Conservation (phyloP, 1,284 basidiomycete genomes). For the Omphalotus olearius region DNA sequence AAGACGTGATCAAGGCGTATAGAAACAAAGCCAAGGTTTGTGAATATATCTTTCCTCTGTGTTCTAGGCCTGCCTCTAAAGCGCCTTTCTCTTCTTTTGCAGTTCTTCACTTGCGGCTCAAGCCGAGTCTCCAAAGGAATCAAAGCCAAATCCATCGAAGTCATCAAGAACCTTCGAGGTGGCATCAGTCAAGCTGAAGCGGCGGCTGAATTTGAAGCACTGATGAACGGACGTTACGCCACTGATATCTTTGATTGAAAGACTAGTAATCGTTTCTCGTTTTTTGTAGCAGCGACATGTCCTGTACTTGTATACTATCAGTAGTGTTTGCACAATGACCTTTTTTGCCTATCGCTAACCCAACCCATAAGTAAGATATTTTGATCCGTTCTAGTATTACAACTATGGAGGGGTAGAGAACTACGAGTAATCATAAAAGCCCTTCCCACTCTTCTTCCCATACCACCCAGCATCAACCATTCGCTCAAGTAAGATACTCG, state of each 20-base stretch:
- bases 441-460: conserved; percentile 88
- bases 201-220: conserved; percentile 25
- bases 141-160: conserved; percentile 30
- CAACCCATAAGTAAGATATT: no score
- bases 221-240: conserved; percentile 36
- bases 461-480: conserved; percentile 98
- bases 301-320: conserved; percentile 31
- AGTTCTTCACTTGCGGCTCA: conserved; percentile 48
- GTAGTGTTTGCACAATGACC: no score
- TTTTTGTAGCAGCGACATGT: no score
- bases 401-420: no score
- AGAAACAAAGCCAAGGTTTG: conserved; percentile 26
- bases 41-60: neutral
- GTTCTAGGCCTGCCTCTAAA: neutral
- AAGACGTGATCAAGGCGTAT: conserved; percentile 30
- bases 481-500: conserved; percentile 82
- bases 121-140: conserved; percentile 34
- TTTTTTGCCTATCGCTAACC: no score
- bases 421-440: conserved; percentile 75
- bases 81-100: neutral
- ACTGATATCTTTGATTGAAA: conserved; percentile 42
- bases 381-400: no score
- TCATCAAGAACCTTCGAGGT: conserved; percentile 28
- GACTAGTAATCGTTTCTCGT: no score
- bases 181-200: conserved; percentile 26